Evolutionary conservation across 345 rosid species (phyloP), one percentile per base, ranked within the genome.

Genomic region (Populus alba): DNA sequence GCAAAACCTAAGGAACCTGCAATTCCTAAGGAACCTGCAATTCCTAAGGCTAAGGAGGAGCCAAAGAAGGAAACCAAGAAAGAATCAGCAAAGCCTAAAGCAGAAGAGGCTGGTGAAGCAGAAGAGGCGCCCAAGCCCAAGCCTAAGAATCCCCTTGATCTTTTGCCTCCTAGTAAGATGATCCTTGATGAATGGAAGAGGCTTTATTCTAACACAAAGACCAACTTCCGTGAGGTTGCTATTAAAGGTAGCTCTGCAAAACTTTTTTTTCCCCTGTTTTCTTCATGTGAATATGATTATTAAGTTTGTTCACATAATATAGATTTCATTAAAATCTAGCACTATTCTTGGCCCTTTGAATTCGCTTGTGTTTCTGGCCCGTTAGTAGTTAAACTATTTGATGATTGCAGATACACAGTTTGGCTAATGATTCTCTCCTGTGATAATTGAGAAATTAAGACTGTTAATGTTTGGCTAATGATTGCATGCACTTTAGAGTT

Each of bases 171-270:
- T 12, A 93, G 97, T 84, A 89, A 87, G 84, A 95, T 95, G 99
- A 81, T 95, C 27, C 87, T 95, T 6, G 98, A 95, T 85, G 98
- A 95, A 0, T 95, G 99, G 99, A 95, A 95, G 92, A 91, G 99
- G 89, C 96, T 95, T 20, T 95, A 93, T 84, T 95, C 99, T 0
- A 93, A 95, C 86, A 95, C 99, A 62, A 95, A 92, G 85, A 85
- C 94, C 77, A 95, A 95, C 84, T 95, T 95, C 92, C 99, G 99
- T 57, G 96, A 92, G 81, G 94, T 95, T 78, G 99, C 99, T 47
- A 87, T 95, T 35, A 92, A 92, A 89, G 99, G 99, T 95, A 80
- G 3, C 39, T 27, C 23, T 74, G 51, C 51, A 38, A 7, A 38
- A 5, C 8, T 7, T 39, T 39, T 7, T 39, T 39, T 39, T 7